A percentile compares a stretch with the other conserved stretches of the same genome.
Conservation (phyloP, 1,139 yeast species). For the Suhomyces terraborum region DNA sequence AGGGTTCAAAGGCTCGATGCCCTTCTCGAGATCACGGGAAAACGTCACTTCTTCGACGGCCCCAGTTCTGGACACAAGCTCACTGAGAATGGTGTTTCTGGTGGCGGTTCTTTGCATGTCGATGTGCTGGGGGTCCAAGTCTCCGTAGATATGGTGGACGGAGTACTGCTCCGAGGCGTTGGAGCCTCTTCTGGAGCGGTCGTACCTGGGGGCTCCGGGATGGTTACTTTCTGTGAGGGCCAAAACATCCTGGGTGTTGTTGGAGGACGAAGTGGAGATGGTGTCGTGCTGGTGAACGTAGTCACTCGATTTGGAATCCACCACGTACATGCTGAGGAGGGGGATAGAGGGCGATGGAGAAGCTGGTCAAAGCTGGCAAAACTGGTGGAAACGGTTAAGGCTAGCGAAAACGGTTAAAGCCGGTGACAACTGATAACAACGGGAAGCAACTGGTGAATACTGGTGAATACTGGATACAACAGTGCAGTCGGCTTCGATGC, state of each 20-base stretch:
- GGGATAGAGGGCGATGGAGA: too few relatives aligned
- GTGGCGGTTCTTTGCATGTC: constrained; percentile 24
- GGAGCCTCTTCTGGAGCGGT: constrained; percentile 18
- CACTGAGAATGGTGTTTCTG: constrained; percentile 24
- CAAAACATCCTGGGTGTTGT: constrained; percentile 9
- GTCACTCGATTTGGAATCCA: constrained; percentile 9
- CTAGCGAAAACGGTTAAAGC: too few relatives aligned
- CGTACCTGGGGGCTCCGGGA: constrained; percentile 1
- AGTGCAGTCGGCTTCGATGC: too few relatives aligned
- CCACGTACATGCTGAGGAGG: not conserved
- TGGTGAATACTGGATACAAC: too few relatives aligned
- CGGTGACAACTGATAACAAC: too few relatives aligned
- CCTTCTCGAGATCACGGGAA: constrained; percentile 17
- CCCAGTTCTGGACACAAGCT: constrained; percentile 20
- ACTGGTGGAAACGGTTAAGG: too few relatives aligned
- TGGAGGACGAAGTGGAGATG: constrained; percentile 15
- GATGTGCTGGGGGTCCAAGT: constrained; percentile 26
- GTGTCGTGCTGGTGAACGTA: constrained; percentile 7
- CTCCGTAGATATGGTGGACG: constrained; percentile 40
- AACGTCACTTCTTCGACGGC: constrained; percentile 15
- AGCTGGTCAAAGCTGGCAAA: too few relatives aligned
- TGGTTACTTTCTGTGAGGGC: constrained; percentile 11
- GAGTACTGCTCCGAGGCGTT: constrained; percentile 24
- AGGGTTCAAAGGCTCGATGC: constrained; percentile 13
- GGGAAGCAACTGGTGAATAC: too few relatives aligned